Base-by-base conservation (phyloP, 2,329 filamentous ascomycete genomes). In the Colletotrichum paranaense region DNA sequence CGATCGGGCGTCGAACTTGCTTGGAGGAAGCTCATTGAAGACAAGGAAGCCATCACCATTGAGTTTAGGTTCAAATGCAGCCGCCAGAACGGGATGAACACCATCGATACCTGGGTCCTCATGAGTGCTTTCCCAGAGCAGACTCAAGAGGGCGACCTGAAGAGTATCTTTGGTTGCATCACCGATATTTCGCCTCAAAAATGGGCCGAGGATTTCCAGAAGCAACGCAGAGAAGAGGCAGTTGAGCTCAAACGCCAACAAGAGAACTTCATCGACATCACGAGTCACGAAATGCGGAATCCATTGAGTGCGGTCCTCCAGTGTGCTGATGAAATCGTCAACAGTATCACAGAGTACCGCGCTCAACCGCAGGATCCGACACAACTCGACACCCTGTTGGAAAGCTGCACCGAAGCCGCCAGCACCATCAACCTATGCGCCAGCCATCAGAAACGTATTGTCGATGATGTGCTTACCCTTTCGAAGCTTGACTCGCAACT, bases 181-280 rank as follows among this genome's bases (percentile, higher is more conserved):
- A 96, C 94, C 0, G 94, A 97, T 78, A 97, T 97, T 75, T 95
- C 93, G 22, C 90, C 93, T 67, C 94, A 97, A 80, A 97, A 97
- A 80, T 92, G 92, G 87, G 94, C 94, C 1, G 94, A 97, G 81
- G 91, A 92, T 59, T 91, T 95, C 42, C 94, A 97, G 81, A 94
- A 90, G 77, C 88, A 92, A 57, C 91, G 94, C 71, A 92, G 94
- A 78, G 90, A 95, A 78, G 94, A 97, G 80, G 95, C 94, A 0
- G 90, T 95, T 2, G 93, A 96, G 79, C 87, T 95, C 74, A 97
- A 97, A 81, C 87, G 90, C 28, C 91, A 93, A 75, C 89, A 91
- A 76, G 89, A 91, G 76, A 93, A 93, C 75, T 93, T 93, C 78
- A 93, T 94, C 76, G 92, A 94, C 77, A 93, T 93, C 67, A 93